Conservation (phyloP, 1,284 basidiomycete species). For the Melampsora larici-populina region DNA sequence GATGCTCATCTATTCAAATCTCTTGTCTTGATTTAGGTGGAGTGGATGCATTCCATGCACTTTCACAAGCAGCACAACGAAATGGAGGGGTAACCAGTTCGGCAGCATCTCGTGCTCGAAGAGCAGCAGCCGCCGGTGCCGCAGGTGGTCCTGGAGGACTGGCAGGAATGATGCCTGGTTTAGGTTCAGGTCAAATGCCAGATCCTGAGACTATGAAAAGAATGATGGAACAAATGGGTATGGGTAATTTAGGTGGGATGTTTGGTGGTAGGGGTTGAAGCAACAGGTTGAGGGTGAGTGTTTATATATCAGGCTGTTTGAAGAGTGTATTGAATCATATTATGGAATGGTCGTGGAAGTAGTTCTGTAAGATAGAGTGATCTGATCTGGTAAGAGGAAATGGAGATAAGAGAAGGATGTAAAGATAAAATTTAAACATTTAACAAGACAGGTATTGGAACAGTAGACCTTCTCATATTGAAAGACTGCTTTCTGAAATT, state of each 20-base stretch:
- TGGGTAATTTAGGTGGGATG: constrained; percentile 25
- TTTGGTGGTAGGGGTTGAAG: constrained; percentile 6
- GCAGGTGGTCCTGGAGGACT: constrained; percentile 11
- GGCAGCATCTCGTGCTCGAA: constrained; percentile 7
- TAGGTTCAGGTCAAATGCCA: constrained; percentile 21
- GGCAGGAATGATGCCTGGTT: constrained; percentile 10
- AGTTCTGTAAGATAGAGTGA: no score
- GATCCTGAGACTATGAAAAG: constrained; percentile 25
- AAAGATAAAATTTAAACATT: no score
- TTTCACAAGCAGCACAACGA: constrained; percentile 35
- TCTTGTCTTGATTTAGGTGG: constrained; percentile 10
- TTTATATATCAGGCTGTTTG: no score
- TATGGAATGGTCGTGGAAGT: no score
- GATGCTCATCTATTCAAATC: neutral
- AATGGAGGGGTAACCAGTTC: constrained; percentile 21
- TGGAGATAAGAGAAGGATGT: no score
- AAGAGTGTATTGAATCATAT: no score
- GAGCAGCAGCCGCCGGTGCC: constrained; percentile 24
- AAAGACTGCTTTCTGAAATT: no score
- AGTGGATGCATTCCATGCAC: constrained; percentile 40
- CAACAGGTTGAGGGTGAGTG: no score
- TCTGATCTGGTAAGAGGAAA: no score
- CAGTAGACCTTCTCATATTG: no score
- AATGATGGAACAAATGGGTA: constrained; percentile 41
- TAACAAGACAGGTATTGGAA: no score